Base-by-base conservation (phyloP, 129 eudicot species). In the Centrapalus pauciflorus region DNA sequence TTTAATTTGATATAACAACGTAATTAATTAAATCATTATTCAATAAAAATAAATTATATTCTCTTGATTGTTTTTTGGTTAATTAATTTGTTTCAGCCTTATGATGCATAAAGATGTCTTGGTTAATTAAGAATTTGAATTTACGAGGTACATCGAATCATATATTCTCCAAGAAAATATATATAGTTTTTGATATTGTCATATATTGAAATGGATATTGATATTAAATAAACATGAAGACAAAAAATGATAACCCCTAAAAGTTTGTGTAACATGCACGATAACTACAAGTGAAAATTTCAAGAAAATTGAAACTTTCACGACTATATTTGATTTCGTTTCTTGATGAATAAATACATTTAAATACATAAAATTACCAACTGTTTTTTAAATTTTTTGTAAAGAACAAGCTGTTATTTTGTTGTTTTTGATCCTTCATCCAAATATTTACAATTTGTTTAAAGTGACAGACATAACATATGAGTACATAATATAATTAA, bases 271-370 rank as follows among this genome's bases (percentile, higher is more conserved):
- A 66, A 66, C 73, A 55, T 74, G 13, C 33, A 74, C 61, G 73
- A 56, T 65, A 33, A 57, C 4, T 56, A 58, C 67, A 29, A 43
- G 16, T 67, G 62, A 33, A 66, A 66, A 25, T 46, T 57, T 45
- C 74, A 58, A 75, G 79, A 67, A 46, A 66, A 57, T 32, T 75
- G 68, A 66, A 66, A 66, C 79, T 66, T 75, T 55, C 79, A 66
- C 79, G 63, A 14, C 74, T 32, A 66, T 21, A 45, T 57, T 29
- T 5, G 26, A 27, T 25, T 41, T 63, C 38, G 46, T 35, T 5
- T 35, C 7, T 35, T 5, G 7, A 35, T 35, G 10, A 5, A 35
- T 35, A 35, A 5, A 35, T 35, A 35, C 10, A 35, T 35, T 4
- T 7, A 45, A 45, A 7, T 45, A 0, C 6, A 45, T 14, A n/a